phyloP scores from a whole-genome alignment of 1,139 yeast genomes.

The Wickerhamomyces sp. region DNA sequence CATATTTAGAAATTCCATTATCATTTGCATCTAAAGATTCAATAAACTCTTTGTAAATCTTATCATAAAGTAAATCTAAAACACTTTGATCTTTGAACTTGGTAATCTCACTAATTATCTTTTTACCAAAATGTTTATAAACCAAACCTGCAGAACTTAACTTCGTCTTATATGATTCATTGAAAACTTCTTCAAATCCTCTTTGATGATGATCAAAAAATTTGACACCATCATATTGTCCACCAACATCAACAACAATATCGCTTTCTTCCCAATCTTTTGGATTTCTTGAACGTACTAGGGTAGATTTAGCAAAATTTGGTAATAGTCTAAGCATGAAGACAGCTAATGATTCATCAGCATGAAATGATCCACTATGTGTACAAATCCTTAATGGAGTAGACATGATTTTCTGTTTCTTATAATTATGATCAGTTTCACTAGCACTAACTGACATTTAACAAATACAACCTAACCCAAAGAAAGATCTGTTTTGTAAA shows the following conservation, averaged over 20 bases:
- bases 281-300: slow-evolving; percentile 81
- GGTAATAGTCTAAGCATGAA: slow-evolving; percentile 77
- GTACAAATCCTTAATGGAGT: slow-evolving; percentile 59
- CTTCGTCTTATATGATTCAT: slow-evolving; percentile 60
- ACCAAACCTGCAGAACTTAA: slow-evolving; percentile 91
- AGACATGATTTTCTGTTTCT: slow-evolving; percentile 19
- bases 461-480: too few species aligned
- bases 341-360: slow-evolving; percentile 96
- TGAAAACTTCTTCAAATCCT: slow-evolving; percentile 62
- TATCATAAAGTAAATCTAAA: slow-evolving; percentile 63
- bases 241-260: slow-evolving; percentile 92
- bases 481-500: too few species aligned
- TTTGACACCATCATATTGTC: slow-evolving; percentile 83
- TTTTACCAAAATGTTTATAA: slow-evolving; percentile 88
- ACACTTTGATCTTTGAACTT: slow-evolving; percentile 31
- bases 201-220: slow-evolving; percentile 97
- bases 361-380: slow-evolving; percentile 94
- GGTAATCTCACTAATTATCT: slow-evolving; percentile 50
- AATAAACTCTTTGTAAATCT: slow-evolving; percentile 77
- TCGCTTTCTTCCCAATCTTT: slow-evolving; percentile 82
- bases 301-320: slow-evolving; percentile 54
- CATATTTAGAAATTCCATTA: slow-evolving; percentile 80
- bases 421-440: slow-evolving; percentile 12
- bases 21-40: slow-evolving; percentile 96
- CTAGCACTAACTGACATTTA: too few species aligned